These are phyloP conservation scores for Corynascus novoguineensis DNA, from an alignment of 495 filamentous ascomycete species.

Conservation along the genomic window DNA sequence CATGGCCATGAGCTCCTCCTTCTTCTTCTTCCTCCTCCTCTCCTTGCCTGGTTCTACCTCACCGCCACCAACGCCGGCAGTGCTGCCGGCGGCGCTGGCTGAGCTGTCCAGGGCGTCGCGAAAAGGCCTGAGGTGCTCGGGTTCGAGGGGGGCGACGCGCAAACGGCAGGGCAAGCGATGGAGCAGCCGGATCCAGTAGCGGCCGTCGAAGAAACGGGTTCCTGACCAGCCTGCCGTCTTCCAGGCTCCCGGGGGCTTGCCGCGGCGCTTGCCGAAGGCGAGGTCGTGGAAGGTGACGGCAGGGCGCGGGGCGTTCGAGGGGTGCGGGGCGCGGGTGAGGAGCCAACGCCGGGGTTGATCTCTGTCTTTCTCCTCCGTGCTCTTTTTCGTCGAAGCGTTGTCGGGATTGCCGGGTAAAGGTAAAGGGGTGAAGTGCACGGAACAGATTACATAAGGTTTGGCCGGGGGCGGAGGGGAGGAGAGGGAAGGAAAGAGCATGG, in stretches of 20 bases:
- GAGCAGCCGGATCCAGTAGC: constrained; percentile 71
- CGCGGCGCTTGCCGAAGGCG: constrained; percentile 5
- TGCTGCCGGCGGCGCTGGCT: too few relatives aligned
- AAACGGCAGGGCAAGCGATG: constrained; percentile 36
- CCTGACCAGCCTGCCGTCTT: constrained; percentile 23
- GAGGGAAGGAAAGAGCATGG: constrained; percentile 35
- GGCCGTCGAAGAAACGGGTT: constrained; percentile 64
- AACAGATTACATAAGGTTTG: constrained; percentile 49
- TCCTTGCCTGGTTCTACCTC: too few relatives aligned
- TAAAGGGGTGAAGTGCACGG: constrained; percentile 51
- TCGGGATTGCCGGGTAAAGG: constrained; percentile 15
- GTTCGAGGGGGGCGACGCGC: constrained; percentile 47
- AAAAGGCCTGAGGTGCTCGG: constrained; percentile 44
- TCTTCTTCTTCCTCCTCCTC: background rate
- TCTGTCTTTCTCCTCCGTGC: background rate
- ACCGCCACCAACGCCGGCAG: too few relatives aligned
- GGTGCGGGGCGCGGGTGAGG: constrained; percentile 37
- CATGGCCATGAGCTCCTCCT: constrained; percentile 25
- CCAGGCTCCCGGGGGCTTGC: constrained; percentile 5
- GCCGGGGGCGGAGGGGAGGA: constrained; percentile 17
- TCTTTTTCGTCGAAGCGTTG: too few relatives aligned
- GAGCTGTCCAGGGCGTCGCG: constrained; percentile 31
- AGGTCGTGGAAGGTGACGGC: constrained; percentile 14
- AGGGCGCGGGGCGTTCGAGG: constrained; percentile 25
- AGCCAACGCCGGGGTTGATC: constrained; percentile 31